A percentile compares a stretch with the other conserved stretches of the same genome.
Evolutionary conservation across 257 asterid species (phyloP).

Genomic region (Paulownia fortunei): DNA sequence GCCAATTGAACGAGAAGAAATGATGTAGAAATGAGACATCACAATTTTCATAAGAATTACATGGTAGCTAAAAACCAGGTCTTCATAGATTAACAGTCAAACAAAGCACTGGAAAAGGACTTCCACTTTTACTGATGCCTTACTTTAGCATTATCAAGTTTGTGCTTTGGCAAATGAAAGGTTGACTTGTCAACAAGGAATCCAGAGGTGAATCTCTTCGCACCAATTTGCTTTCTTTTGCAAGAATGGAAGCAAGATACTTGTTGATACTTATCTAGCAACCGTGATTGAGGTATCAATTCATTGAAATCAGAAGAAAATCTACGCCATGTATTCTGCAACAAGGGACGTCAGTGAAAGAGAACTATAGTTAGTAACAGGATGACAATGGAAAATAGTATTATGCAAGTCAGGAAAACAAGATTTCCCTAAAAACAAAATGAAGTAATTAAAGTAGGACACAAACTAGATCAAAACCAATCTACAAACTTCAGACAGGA

Average conservation of each 20-base stretch:
- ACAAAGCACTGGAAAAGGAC: conserved; percentile 14
- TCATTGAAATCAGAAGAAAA: conserved; percentile 50
- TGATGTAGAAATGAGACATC: conserved; percentile 2
- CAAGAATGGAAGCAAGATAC: conserved; percentile 69
- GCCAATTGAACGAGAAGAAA: conserved; percentile 21
- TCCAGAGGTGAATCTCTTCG: conserved; percentile 58
- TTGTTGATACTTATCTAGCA: conserved; percentile 38
- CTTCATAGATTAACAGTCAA: conserved; percentile 22
- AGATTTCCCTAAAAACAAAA: not conserved
- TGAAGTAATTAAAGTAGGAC: conserved; percentile 2
- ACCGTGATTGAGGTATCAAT: conserved; percentile 35
- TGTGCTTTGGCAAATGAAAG: conserved; percentile 50
- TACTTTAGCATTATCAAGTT: conserved; percentile 49
- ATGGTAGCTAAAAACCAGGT: conserved; percentile 14
- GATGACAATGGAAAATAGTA: conserved; percentile 9
- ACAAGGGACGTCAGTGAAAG: conserved; percentile 26
- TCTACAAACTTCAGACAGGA: conserved; percentile 12
- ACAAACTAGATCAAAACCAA: conserved; percentile 14
- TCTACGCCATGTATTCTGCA: conserved; percentile 68
- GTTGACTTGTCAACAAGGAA: conserved; percentile 69
- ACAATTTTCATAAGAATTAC: conserved; percentile 22
- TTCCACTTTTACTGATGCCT: conserved; percentile 29
- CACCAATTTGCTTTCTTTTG: conserved; percentile 50
- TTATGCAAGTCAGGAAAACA: conserved; percentile 6
- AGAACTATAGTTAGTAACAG: conserved; percentile 16